Evolutionary conservation across 805 yeast species (phyloP).

Genomic region (Myxozyma udenii): DNA sequence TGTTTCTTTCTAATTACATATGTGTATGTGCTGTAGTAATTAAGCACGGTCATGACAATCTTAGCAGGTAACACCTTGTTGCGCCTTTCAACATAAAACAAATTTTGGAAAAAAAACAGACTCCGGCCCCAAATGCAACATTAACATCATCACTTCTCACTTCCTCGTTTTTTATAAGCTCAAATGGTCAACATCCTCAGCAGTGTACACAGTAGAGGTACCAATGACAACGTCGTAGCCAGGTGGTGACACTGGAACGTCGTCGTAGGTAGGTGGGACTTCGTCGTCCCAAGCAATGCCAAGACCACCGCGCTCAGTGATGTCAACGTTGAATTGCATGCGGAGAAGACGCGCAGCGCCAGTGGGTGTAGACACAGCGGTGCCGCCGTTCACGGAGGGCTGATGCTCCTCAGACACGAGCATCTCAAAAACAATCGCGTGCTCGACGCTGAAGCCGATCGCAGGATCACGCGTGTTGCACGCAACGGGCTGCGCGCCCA

Average conservation of each 20-base stretch:
- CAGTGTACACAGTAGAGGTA: background rate
- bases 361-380: slow-evolving; percentile 52
- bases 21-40: too few relatives aligned
- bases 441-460: slow-evolving; percentile 72
- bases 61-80: too few relatives aligned
- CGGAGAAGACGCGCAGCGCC: slow-evolving; percentile 93
- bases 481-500: slow-evolving; percentile 35
- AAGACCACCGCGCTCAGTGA: slow-evolving; percentile 89
- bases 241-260: slow-evolving; percentile 87
- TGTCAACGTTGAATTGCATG: slow-evolving; percentile 83
- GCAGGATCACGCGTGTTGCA: slow-evolving; percentile 83
- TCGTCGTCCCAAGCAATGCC: slow-evolving; percentile 99
- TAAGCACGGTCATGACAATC: too few relatives aligned
- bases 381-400: slow-evolving; percentile 40
- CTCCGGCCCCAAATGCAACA: too few relatives aligned
- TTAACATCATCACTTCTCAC: too few relatives aligned
- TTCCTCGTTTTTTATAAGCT: slow-evolving; percentile 4
- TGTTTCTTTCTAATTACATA: too few relatives aligned
- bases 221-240: slow-evolving; percentile 50
- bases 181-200: slow-evolving; percentile 21
- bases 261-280: slow-evolving; percentile 94
- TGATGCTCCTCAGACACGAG: slow-evolving; percentile 87
- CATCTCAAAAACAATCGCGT: slow-evolving; percentile 75
- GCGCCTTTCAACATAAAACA: too few relatives aligned
- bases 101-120: too few relatives aligned